phyloP scores from a whole-genome alignment of 805 yeast genomes.

The Zygosaccharomyces siamensis region DNA sequence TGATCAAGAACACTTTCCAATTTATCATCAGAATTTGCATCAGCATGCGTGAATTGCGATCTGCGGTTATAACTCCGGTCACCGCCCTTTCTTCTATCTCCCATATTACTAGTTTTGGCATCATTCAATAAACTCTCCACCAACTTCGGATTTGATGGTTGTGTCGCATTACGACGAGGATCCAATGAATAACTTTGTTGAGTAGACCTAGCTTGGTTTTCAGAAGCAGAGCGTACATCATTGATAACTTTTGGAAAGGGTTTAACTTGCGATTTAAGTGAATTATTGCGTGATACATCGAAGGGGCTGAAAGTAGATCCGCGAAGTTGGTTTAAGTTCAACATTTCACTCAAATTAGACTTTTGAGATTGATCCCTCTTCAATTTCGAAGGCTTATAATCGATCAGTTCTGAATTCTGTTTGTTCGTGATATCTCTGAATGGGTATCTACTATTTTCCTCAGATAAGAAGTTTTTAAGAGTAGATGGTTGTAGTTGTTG shows the following conservation, averaged over 20 bases:
- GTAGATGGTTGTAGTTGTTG: not conserved
- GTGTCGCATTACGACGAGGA: conserved; percentile 31
- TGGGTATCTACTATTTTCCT: conserved; percentile 4
- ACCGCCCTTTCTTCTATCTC: conserved; percentile 11
- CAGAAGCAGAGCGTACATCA: conserved; percentile 17
- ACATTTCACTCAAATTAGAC: conserved; percentile 9
- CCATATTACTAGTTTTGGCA: conserved; percentile 8
- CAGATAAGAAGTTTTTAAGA: not conserved
- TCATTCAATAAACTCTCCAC: conserved; percentile 19
- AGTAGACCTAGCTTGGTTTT: conserved; percentile 6
- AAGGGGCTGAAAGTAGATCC: not conserved
- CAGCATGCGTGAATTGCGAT: conserved; percentile 3
- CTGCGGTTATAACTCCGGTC: conserved; percentile 14
- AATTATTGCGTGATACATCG: not conserved
- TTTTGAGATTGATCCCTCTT: conserved; percentile 14
- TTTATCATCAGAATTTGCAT: not conserved
- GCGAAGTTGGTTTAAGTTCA: not conserved
- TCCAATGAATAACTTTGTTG: conserved; percentile 22
- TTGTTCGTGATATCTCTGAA: conserved; percentile 13
- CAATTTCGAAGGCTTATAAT: conserved; percentile 3
- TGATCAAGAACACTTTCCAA: not conserved
- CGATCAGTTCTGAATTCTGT: not conserved
- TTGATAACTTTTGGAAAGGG: not conserved
- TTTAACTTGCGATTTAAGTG: not conserved
- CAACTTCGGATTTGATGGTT: conserved; percentile 22